Conservation (phyloP, 169 alveolate genomes). For the Blepharisma undulans region DNA sequence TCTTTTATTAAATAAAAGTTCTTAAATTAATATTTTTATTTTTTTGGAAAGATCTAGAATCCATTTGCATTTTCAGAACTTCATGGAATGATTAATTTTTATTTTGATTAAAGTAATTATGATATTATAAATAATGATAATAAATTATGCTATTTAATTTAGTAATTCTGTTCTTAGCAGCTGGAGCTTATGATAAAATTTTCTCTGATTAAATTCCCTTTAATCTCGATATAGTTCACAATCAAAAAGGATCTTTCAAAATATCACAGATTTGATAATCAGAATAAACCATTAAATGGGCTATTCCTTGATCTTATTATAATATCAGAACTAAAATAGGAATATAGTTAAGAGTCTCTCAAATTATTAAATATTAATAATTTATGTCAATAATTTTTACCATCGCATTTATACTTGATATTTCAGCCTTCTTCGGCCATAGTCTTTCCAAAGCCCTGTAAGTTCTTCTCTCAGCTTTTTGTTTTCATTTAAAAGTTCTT, state of each 20-base stretch:
- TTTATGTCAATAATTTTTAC: background rate
- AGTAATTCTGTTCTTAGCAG: background rate
- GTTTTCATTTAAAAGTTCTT: background rate
- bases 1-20: no score
- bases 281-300: background rate
- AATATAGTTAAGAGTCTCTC: background rate
- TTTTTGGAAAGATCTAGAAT: background rate
- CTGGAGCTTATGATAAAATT: background rate
- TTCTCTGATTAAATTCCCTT: background rate
- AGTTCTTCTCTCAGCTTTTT: conserved; percentile 15
- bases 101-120: no score
- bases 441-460: conserved; percentile 25
- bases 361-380: no score
- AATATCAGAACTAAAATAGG: background rate
- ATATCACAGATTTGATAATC: background rate
- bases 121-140: background rate
- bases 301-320: background rate
- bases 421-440: background rate
- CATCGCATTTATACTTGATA: background rate
- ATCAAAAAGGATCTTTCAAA: background rate
- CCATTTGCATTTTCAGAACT: background rate
- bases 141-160: background rate
- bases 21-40: no score
- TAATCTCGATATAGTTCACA: background rate
- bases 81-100: no score